Conservation (phyloP, 1,139 yeast genomes). For the Pichiaceae sp. region DNA sequence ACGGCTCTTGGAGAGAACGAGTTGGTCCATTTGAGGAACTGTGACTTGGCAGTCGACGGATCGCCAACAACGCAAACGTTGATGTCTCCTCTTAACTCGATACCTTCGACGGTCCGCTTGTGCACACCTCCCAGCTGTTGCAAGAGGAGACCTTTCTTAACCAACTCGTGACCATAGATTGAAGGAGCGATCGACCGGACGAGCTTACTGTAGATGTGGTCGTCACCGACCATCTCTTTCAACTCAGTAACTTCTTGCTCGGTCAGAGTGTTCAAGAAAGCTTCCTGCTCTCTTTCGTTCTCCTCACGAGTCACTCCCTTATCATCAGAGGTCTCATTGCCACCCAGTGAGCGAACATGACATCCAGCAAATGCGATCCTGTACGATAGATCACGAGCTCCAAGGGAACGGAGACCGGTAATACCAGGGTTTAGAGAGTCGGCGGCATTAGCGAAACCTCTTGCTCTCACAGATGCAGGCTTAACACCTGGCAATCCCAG, state of each 20-base stretch:
- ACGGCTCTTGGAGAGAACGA: constrained; percentile 91
- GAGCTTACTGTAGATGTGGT: constrained; percentile 74
- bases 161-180: constrained; percentile 91
- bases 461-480: constrained; percentile 65
- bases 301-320: constrained; percentile 22
- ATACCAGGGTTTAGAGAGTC: constrained; percentile 83
- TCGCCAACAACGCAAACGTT: constrained; percentile 97
- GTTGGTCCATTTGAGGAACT: constrained; percentile 87
- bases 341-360: constrained; percentile 60
- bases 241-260: constrained; percentile 80
- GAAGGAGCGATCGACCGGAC: constrained; percentile 94
- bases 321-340: constrained; percentile 30
- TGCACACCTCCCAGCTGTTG: constrained; percentile 96
- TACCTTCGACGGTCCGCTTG: constrained; percentile 89
- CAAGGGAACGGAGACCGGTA: constrained; percentile 75
- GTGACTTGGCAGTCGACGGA: constrained; percentile 97
- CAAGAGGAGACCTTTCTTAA: constrained; percentile 83
- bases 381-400: constrained; percentile 91
- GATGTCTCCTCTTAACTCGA: constrained; percentile 92
- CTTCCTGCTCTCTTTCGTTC: constrained; percentile 62
- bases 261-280: constrained; percentile 69
- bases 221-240: constrained; percentile 86
- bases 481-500: constrained; percentile 95
- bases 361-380: constrained; percentile 88
- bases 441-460: constrained; percentile 47